Percentiles rank a stretch among this genome's conserved stretches.
Conservation (phyloP, 768 basidiomycete species). For the Boletus rex-veris region DNA sequence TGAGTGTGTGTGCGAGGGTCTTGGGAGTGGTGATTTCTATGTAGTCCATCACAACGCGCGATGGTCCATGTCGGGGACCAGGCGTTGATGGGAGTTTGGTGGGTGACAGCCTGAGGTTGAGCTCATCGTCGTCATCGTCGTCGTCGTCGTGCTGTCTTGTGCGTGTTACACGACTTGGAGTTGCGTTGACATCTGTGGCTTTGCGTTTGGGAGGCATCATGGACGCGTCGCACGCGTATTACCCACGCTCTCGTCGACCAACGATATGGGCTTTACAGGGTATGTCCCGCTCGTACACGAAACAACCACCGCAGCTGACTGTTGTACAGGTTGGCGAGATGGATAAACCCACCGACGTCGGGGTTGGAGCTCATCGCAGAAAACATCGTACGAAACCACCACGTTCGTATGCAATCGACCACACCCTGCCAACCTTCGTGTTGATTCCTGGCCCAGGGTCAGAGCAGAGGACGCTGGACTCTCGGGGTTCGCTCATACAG, state of each 20-base stretch:
- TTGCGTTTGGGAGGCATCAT: slow-evolving; percentile 43
- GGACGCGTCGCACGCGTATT: slow-evolving; percentile 22
- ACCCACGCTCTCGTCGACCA: slow-evolving; percentile 11
- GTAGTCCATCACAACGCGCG: slow-evolving; percentile 29
- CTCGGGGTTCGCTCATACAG: slow-evolving; percentile 71
- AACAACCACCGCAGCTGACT: background rate
- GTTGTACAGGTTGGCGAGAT: slow-evolving; percentile 60
- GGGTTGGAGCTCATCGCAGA: slow-evolving; percentile 66
- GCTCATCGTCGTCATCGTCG: slow-evolving; percentile 21
- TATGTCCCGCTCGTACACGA: slow-evolving; percentile 18
- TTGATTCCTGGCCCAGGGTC: slow-evolving; percentile 44
- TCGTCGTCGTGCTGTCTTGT: slow-evolving; percentile 11
- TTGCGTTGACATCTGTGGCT: slow-evolving; percentile 21
- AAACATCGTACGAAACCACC: slow-evolving; percentile 69
- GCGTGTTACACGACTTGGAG: slow-evolving; percentile 34
- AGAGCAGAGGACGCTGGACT: slow-evolving; percentile 60
- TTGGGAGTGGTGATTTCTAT: slow-evolving; percentile 32
- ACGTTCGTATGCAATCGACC: slow-evolving; percentile 38
- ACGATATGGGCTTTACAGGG: slow-evolving; percentile 63
- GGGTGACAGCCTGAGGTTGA: slow-evolving; percentile 18
- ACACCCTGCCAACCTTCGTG: slow-evolving; percentile 7
- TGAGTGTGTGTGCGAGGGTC: background rate
- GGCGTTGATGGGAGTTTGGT: slow-evolving; percentile 23
- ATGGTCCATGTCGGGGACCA: slow-evolving; percentile 10
- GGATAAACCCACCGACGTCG: slow-evolving; percentile 77